These are phyloP conservation scores for Colletotrichum godetiae DNA, from an alignment of 2,329 filamentous ascomycete genomes.

Conservation along the genomic window DNA sequence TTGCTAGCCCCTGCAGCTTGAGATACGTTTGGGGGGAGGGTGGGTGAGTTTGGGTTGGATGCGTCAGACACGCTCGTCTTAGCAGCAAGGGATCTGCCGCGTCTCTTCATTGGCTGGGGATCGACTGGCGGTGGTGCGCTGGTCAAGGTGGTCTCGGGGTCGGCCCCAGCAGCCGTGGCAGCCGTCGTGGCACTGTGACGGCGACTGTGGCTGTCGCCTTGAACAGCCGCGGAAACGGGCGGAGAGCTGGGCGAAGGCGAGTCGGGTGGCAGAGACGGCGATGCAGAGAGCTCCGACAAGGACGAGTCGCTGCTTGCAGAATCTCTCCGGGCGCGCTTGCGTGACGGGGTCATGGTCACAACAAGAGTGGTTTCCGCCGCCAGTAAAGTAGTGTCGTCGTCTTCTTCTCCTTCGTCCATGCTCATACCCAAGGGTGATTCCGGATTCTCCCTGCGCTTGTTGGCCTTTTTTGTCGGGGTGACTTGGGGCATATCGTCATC, in stretches of 20 bases:
- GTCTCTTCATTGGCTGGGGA: constrained; percentile 53
- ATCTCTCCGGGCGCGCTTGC: constrained; percentile 47
- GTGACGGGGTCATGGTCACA: constrained; percentile 45
- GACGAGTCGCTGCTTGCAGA: constrained; percentile 56
- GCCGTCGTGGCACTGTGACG: constrained; percentile 36
- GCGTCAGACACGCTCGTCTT: constrained; percentile 51
- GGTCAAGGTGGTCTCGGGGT: constrained; percentile 31
- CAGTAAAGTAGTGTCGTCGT: constrained; percentile 16
- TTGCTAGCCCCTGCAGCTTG: constrained; percentile 43
- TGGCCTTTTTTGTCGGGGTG: constrained; percentile 32
- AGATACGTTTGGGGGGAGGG: constrained; percentile 39
- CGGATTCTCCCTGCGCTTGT: constrained; percentile 16
- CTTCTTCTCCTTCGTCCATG: constrained; percentile 1
- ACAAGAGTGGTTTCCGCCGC: constrained; percentile 1
- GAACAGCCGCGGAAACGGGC: constrained; percentile 33
- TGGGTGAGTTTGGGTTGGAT: constrained; percentile 49
- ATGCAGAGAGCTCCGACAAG: constrained; percentile 49
- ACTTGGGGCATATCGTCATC: constrained; percentile 7
- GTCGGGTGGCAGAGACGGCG: constrained; percentile 42
- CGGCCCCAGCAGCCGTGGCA: constrained; percentile 36
- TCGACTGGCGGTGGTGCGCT: constrained; percentile 33
- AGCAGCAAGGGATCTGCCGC: constrained; percentile 52
- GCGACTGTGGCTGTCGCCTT: constrained; percentile 36
- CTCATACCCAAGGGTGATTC: constrained; percentile 21
- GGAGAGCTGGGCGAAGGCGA: constrained; percentile 49